phyloP scores from a whole-genome alignment of 1,284 basidiomycete species.

The Ceratobasidium sp. region DNA sequence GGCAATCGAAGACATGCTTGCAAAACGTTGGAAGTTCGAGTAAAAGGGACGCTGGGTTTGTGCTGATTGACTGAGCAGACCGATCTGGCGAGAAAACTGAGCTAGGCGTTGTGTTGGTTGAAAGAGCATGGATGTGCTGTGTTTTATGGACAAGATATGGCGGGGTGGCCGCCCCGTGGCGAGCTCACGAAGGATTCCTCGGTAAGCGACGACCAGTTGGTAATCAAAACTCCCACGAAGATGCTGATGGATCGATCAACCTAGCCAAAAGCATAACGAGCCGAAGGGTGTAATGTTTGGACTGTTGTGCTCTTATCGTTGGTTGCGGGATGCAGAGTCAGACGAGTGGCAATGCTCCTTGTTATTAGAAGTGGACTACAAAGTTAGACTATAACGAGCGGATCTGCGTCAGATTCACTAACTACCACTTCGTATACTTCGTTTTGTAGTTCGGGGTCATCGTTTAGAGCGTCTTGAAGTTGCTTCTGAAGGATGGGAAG shows the following conservation, averaged over 20 bases:
- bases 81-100: constrained; percentile 4
- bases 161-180: background rate
- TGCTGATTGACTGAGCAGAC: background rate
- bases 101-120: constrained; percentile 8
- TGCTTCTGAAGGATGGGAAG: constrained; percentile 71
- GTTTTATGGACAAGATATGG: background rate
- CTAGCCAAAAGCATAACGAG: background rate
- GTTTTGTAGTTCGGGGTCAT: constrained; percentile 48
- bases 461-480: constrained; percentile 61
- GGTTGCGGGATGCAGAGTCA: too few species aligned
- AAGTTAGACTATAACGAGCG: constrained; percentile 57
- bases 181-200: background rate
- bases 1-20: constrained; percentile 19
- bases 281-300: background rate
- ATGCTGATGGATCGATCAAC: background rate
- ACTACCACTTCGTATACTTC: constrained; percentile 59
- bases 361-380: too few species aligned
- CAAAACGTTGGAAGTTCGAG: background rate
- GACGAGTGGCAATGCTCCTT: too few species aligned
- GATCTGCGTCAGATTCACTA: constrained; percentile 66
- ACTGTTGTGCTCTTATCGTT: background rate
- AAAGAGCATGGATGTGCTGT: background rate
- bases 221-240: background rate
- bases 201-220: constrained; percentile 3
- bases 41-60: background rate